Evolutionary conservation across 148 eudicot species (phyloP).

Genomic region (Amaranthus hypochondriacus): DNA sequence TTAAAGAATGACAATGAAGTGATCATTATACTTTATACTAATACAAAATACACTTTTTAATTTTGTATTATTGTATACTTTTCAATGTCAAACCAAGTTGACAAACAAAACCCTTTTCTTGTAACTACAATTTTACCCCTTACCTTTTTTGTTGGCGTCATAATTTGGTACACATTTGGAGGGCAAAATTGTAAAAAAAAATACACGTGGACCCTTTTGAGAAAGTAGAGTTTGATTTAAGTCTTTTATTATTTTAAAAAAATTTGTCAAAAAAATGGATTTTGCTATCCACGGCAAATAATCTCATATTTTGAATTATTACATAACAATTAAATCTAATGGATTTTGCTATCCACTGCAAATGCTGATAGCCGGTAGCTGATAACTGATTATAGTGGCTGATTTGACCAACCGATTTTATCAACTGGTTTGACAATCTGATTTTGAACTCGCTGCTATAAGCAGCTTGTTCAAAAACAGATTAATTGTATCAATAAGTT

Average conservation of each 20-base stretch:
- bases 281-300: no score
- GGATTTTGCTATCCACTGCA: no score
- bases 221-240: neutral
- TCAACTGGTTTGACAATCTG: no score
- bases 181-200: neutral
- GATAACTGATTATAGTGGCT: no score
- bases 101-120: neutral
- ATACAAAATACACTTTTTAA: slow-evolving; percentile 3
- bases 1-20: slow-evolving; percentile 1
- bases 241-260: neutral
- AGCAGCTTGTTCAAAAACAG: no score
- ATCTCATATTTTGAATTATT: no score
- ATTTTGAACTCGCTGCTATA: no score
- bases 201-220: neutral
- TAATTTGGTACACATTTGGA: neutral
- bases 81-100: slow-evolving; percentile 12
- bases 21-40: neutral
- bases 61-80: neutral
- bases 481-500: no score
- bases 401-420: no score
- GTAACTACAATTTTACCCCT: slow-evolving; percentile 5
- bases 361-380: no score
- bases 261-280: no score
- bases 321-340: no score
- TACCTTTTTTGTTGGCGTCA: neutral